A percentile compares a stretch with the other conserved stretches of the same genome.
Conservation (phyloP, 2,329 filamentous ascomycete species). For the Pezicula radicicola region DNA sequence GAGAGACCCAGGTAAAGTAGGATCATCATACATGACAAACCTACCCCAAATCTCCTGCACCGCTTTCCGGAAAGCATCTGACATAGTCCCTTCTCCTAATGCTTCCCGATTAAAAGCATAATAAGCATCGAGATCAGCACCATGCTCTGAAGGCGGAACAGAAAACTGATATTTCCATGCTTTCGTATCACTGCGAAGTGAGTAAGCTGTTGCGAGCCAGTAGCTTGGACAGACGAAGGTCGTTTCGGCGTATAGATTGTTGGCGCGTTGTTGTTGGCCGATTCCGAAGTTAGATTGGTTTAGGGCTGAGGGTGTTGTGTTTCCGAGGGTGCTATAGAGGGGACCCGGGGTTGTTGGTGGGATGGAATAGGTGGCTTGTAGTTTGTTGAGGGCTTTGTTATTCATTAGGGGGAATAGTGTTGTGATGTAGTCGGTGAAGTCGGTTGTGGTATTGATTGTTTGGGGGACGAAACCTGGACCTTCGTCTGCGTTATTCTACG, state of each 20-base stretch:
- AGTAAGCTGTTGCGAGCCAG: slow-evolving; percentile 46
- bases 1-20: slow-evolving; percentile 2
- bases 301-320: slow-evolving; percentile 34
- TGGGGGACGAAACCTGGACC: slow-evolving; percentile 41
- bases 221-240: slow-evolving; percentile 52
- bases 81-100: slow-evolving; percentile 4
- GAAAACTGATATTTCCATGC: slow-evolving; percentile 43
- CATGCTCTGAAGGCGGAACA: slow-evolving; percentile 32
- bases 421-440: slow-evolving; percentile 37
- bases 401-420: slow-evolving; percentile 38
- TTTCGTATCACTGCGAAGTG: slow-evolving; percentile 22
- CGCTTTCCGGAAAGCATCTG: slow-evolving; percentile 6
- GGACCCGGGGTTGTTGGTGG: slow-evolving; percentile 14
- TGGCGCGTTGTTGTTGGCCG: slow-evolving; percentile 47
- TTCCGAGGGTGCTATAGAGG: slow-evolving; percentile 30
- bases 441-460: slow-evolving; percentile 37
- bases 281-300: slow-evolving; percentile 39
- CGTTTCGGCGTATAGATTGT: slow-evolving; percentile 47
- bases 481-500: slow-evolving; percentile 50
- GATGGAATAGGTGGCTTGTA: slow-evolving; percentile 21
- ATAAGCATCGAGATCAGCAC: slow-evolving; percentile 30
- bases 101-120: slow-evolving; percentile 20
- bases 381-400: slow-evolving; percentile 30
- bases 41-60: slow-evolving; percentile 14
- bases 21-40: slow-evolving; percentile 11